Conservation (phyloP, 768 basidiomycete species). For the Steccherinum ochraceum region DNA sequence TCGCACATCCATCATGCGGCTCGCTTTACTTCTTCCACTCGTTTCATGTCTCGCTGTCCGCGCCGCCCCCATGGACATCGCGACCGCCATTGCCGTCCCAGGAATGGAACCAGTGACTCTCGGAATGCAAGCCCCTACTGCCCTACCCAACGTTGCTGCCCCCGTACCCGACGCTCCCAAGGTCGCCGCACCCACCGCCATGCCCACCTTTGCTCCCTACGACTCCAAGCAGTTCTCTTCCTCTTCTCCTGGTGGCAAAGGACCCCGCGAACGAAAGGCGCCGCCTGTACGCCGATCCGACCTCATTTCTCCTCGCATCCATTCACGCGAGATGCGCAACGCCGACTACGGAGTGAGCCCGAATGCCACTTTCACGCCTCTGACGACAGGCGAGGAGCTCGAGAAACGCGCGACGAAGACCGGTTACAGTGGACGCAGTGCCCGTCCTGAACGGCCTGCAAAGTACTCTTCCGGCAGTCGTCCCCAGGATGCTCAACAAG, state of each 20-base stretch:
- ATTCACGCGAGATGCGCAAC: conserved; percentile 4
- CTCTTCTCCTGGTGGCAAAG: too few relatives aligned
- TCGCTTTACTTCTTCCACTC: conserved; percentile 8
- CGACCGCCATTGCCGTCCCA: conserved; percentile 5
- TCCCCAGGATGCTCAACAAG: background rate
- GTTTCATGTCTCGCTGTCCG: conserved; percentile 9
- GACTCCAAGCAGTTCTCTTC: too few relatives aligned
- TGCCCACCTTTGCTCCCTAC: too few relatives aligned
- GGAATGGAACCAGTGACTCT: conserved; percentile 5
- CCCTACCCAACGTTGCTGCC: conserved; percentile 9
- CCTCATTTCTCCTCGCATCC: too few relatives aligned
- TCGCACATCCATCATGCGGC: conserved; percentile 8
- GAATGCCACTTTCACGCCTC: conserved; percentile 2
- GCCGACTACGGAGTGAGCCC: conserved; percentile 7
- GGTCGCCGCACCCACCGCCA: background rate
- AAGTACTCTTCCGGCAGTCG: background rate
- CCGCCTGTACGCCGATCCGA: too few relatives aligned
- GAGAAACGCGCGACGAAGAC: background rate
- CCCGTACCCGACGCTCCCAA: background rate
- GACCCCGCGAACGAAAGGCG: too few relatives aligned
- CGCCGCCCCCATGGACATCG: conserved; percentile 10
- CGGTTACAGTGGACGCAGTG: background rate
- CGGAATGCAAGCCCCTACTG: conserved; percentile 7
- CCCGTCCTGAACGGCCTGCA: too few relatives aligned
- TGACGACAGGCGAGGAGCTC: background rate